Evolutionary conservation across 148 eudicot species (phyloP).

Genomic region (Rhododendron molle): DNA sequence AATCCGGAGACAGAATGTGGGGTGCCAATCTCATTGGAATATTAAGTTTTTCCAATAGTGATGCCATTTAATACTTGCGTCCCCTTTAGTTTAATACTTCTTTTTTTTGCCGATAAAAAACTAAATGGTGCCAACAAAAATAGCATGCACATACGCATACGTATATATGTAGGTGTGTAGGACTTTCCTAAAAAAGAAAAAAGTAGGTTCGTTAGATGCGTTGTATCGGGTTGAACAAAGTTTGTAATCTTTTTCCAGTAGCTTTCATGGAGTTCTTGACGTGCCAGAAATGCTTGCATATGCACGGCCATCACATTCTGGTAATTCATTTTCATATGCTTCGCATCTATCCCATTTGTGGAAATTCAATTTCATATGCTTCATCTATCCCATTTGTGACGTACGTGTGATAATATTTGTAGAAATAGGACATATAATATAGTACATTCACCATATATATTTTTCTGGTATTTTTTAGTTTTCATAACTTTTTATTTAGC

Average conservation of each 20-base stretch:
- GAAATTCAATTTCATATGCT: neutral
- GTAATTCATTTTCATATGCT: neutral
- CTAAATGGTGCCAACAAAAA: neutral
- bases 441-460: too few relatives aligned
- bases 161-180: neutral
- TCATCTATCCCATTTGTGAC: too few relatives aligned
- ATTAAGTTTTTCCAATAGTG: neutral
- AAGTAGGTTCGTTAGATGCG: too few relatives aligned
- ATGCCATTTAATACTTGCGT: neutral
- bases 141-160: neutral
- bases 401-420: too few relatives aligned
- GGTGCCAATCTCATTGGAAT: too few relatives aligned
- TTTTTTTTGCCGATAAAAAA: too few relatives aligned
- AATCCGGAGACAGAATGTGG: too few relatives aligned
- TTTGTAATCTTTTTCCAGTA: neutral
- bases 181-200: neutral
- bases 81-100: neutral
- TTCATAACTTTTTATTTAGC: too few relatives aligned
- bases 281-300: neutral
- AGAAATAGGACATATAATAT: too few relatives aligned
- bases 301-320: neutral
- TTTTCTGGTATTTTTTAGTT: too few relatives aligned
- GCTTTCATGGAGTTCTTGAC: conserved; percentile 6
- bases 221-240: neutral
- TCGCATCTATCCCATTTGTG: neutral